These are phyloP conservation scores for Gracilaria gracilis DNA, from an alignment of 23 red algal genomes.

Conservation along the genomic window DNA sequence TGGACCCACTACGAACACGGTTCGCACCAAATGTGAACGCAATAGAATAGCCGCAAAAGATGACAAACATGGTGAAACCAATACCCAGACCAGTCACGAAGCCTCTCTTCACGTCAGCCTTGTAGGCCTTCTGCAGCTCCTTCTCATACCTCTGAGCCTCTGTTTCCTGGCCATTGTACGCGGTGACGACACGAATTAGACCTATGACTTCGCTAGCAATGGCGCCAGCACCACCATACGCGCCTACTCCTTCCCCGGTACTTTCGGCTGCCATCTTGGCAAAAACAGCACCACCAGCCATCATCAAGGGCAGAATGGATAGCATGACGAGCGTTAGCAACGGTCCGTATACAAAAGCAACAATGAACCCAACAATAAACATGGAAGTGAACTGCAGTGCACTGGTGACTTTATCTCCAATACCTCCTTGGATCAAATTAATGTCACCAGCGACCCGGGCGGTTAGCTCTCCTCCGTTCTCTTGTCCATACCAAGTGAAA, in stretches of 20 bases:
- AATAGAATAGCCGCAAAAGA: constrained; percentile 90
- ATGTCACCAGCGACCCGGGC: constrained; percentile 80
- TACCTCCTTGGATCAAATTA: constrained; percentile 72
- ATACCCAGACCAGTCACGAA: constrained; percentile 72
- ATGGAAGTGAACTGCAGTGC: constrained; percentile 77
- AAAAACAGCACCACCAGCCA: constrained; percentile 75
- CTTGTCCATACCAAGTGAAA: constrained; percentile 70
- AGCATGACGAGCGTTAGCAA: constrained; percentile 88
- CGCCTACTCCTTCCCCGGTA: constrained; percentile 74
- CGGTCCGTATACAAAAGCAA: constrained; percentile 88
- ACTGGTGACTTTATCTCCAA: constrained; percentile 79
- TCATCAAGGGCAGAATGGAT: constrained; percentile 76
- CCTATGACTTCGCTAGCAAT: constrained; percentile 87
- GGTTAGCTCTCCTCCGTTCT: constrained; percentile 83
- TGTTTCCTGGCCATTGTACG: constrained; percentile 76
- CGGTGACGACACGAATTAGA: constrained; percentile 84
- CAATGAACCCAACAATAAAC: constrained; percentile 76
- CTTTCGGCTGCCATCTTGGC: constrained; percentile 78
- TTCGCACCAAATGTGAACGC: constrained; percentile 88
- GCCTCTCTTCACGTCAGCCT: constrained; percentile 65
- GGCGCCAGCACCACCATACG: constrained; percentile 90
- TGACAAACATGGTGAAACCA: constrained; percentile 92
- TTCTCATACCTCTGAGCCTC: constrained; percentile 82
- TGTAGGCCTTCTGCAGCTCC: constrained; percentile 69
- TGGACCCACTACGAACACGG: constrained; percentile 49